Evolutionary conservation across 768 basidiomycete genomes (phyloP), one percentile per base, ranked within the genome.

Genomic region (Boletus tomentosulus): DNA sequence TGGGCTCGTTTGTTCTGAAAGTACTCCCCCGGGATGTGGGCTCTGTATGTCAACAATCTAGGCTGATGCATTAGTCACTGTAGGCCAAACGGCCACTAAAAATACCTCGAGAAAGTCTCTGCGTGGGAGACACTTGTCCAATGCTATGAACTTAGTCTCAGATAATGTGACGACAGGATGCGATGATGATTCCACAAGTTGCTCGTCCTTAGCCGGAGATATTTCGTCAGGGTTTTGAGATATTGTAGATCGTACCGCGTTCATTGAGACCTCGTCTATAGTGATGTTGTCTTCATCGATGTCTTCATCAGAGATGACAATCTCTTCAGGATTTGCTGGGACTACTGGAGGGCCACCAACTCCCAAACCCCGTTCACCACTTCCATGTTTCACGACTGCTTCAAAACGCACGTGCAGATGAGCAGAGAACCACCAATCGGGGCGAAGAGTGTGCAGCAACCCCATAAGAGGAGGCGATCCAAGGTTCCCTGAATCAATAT

Each of bases 391-490:
- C 8, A 87, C 80, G 0, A 72, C 68, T 3, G 92, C 95, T 55
- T 92, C 86, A 62, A 88, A 98, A 48, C 87, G 85, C 46, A 86
- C 84, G 64, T 98, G 96, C 47, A 98, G 63, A 71, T 98, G 96
- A 0, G 93, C 95, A 4, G 91, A 71, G 68, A 97, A 97, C 96
- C 95, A 98, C 83, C 91, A 87, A 44, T 77, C 62, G 0, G 95
- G 95, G 62, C 81, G 77, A 31, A 97, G 75, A 25, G 77, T 85
- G 31, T 73, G 74, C 24, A 98, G 71, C 1, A 98, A 75, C 12
- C 82, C 83, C 78, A 89, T 85, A 34, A 96, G 73, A 7, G 93
- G 94, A 15, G 89, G 92, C 1, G 92, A 95, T 25, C 95, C 96
- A 12, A 97, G 81, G 12, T 71, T 76, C 34, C 89, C 86, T 33